These are phyloP conservation scores for Eucalyptus caleyi DNA, from an alignment of 345 rosid genomes.

Conservation along the genomic window DNA sequence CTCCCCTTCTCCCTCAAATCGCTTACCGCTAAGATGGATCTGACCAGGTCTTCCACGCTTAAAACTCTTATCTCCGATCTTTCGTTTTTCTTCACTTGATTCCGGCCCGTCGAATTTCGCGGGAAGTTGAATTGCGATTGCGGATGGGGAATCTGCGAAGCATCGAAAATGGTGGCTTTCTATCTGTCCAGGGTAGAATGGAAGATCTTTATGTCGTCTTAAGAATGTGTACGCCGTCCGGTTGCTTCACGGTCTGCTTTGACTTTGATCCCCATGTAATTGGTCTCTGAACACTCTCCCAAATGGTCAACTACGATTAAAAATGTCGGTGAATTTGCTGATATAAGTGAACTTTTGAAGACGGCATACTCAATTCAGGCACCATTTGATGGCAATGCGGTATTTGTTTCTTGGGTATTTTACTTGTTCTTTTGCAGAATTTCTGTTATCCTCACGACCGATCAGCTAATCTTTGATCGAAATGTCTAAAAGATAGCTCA, in stretches of 20 bases:
- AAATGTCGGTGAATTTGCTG: background rate
- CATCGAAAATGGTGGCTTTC: background rate
- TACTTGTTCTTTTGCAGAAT: background rate
- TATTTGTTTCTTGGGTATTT: background rate
- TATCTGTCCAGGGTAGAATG: background rate
- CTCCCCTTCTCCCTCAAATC: slow-evolving; percentile 97
- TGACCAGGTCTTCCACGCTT: background rate
- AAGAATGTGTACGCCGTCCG: background rate
- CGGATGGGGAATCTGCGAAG: background rate
- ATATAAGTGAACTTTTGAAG: background rate
- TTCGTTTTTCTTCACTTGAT: background rate
- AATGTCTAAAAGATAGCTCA: background rate
- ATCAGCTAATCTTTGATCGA: background rate
- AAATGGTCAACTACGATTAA: background rate
- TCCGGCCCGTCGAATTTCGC: background rate
- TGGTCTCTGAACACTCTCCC: background rate
- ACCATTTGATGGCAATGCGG: background rate
- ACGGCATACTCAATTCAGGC: background rate
- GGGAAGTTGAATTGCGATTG: background rate
- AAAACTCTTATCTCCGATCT: fast-evolving
- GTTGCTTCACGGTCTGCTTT: background rate
- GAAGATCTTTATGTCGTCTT: background rate
- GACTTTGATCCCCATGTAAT: background rate
- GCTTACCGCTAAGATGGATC: slow-evolving; percentile 21
- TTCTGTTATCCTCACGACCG: background rate